Conservation (phyloP, 2,329 filamentous ascomycete species). For the Ophiosphaerella narmari region DNA sequence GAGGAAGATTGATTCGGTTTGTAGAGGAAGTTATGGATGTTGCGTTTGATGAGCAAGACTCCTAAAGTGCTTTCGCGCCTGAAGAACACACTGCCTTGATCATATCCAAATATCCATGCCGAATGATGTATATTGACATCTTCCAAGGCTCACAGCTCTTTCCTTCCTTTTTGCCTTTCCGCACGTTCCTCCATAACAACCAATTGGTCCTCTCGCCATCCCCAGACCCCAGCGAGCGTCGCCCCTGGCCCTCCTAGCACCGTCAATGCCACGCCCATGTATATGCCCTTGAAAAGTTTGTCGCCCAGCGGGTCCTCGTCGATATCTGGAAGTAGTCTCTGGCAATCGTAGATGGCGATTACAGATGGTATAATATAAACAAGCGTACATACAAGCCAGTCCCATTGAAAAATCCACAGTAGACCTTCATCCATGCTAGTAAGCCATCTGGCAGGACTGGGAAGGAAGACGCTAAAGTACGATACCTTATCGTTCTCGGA, state of each 20-base stretch:
- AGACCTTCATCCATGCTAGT: constrained; percentile 10
- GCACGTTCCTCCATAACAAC: constrained; percentile 12
- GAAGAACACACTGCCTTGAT: too few relatives aligned
- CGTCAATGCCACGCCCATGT: constrained; percentile 6
- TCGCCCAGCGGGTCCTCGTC: constrained; percentile 10
- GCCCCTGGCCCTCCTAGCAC: constrained; percentile 16
- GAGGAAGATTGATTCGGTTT: background rate
- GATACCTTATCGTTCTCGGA: constrained; percentile 16
- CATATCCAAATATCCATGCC: too few relatives aligned
- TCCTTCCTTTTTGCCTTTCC: constrained; percentile 7
- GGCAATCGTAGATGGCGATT: constrained; percentile 18
- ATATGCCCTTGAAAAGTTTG: constrained; percentile 11
- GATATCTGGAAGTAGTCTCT: constrained; percentile 8
- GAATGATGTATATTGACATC: background rate
- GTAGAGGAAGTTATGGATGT: too few relatives aligned
- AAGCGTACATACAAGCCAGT: constrained; percentile 14
- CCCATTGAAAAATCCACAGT: constrained; percentile 26
- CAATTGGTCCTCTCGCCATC: constrained; percentile 21
- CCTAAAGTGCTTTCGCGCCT: too few relatives aligned
- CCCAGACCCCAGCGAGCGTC: constrained; percentile 18
- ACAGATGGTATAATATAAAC: constrained; percentile 7
- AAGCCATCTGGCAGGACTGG: constrained; percentile 12
- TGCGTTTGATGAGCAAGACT: too few relatives aligned
- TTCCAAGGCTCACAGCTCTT: constrained; percentile 6
- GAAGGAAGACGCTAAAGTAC: constrained; percentile 16